These are phyloP conservation scores for Candida quercuum DNA, from an alignment of 805 yeast genomes.

Conservation along the genomic window DNA sequence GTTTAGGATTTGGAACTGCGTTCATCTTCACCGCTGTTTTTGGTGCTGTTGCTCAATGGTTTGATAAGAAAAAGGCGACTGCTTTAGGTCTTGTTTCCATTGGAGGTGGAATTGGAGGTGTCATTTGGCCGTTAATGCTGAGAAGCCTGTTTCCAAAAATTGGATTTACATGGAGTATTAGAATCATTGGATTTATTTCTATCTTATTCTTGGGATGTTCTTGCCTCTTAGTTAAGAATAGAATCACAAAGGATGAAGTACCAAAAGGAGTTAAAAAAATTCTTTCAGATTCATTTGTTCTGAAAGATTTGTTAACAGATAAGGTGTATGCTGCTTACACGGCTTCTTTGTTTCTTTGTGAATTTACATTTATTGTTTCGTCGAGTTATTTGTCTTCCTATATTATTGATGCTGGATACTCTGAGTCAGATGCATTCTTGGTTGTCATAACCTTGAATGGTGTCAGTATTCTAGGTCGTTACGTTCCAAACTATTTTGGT, in stretches of 20 bases:
- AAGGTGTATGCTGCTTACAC: constrained; percentile 4
- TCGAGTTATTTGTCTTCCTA: constrained; percentile 54
- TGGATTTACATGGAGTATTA: constrained; percentile 60
- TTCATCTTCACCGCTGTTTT: constrained; percentile 49
- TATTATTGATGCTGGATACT: constrained; percentile 44
- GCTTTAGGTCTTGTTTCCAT: constrained; percentile 59
- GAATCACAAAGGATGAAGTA: constrained; percentile 22
- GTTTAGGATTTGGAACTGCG: constrained; percentile 50
- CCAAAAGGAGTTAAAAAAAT: not conserved
- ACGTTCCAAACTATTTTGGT: constrained; percentile 49
- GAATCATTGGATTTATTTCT: constrained; percentile 39
- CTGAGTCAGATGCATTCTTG: constrained; percentile 34
- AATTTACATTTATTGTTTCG: constrained; percentile 46
- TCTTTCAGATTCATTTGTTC: constrained; percentile 7
- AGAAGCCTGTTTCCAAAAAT: constrained; percentile 36
- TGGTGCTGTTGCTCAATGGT: constrained; percentile 60
- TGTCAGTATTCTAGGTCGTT: constrained; percentile 47
- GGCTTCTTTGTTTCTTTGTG: constrained; percentile 26
- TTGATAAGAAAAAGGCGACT: constrained; percentile 46
- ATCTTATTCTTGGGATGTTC: constrained; percentile 20
- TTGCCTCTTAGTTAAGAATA: constrained; percentile 30
- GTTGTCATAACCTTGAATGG: constrained; percentile 34
- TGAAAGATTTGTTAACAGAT: constrained; percentile 13
- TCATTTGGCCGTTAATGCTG: constrained; percentile 51
- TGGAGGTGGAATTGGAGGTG: constrained; percentile 67